phyloP scores from a whole-genome alignment of 2,329 filamentous ascomycete genomes.

The Fusarium sp. region DNA sequence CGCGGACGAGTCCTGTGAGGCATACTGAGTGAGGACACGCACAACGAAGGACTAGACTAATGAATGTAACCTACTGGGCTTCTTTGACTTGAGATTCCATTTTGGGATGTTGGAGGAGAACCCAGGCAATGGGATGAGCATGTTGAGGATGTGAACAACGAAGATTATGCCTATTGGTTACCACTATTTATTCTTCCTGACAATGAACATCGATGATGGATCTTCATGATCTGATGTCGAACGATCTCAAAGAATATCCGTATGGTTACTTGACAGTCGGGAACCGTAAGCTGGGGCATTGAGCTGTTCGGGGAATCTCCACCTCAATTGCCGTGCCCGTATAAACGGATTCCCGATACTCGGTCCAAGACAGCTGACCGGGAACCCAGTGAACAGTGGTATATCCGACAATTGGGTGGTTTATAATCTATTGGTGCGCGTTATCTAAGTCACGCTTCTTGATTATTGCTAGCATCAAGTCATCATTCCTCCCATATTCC shows the following conservation, averaged over 20 bases:
- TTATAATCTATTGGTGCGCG: not conserved
- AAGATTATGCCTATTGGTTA: no score
- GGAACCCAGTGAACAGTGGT: not conserved
- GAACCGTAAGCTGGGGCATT: not conserved
- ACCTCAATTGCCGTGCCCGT: not conserved
- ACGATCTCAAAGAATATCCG: not conserved
- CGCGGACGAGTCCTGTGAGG: conserved; percentile 21
- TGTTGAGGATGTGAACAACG: not conserved
- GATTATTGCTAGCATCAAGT: not conserved
- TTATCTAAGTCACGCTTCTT: not conserved
- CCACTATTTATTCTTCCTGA: not conserved
- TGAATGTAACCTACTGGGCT: fast-evolving
- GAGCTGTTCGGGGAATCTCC: not conserved
- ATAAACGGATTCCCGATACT: not conserved
- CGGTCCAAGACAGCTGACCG: not conserved
- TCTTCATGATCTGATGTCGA: not conserved
- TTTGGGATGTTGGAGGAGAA: not conserved
- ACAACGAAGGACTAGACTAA: fast-evolving
- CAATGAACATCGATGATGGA: not conserved
- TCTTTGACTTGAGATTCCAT: not conserved
- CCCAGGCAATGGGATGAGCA: not conserved
- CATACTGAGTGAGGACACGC: fast-evolving
- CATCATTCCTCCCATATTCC: not conserved
- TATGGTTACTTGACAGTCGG: not conserved
- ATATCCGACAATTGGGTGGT: no score